phyloP scores from a whole-genome alignment of 352 stramenopile genomes.

The Phytophthora meadii region DNA sequence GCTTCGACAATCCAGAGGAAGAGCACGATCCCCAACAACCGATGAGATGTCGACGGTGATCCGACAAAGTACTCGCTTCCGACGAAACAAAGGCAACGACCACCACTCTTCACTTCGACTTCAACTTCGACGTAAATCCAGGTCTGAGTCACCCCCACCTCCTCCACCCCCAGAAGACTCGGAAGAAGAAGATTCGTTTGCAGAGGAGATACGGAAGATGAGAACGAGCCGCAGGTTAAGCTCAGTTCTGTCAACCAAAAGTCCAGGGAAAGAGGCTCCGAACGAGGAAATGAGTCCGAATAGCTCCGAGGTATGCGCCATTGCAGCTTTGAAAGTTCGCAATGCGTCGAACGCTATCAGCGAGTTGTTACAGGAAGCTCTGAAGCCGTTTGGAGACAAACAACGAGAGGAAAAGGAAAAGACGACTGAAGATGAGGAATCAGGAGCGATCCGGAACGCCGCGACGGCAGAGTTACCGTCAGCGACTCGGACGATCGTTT shows the following conservation, averaged over 20 bases:
- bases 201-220: slow-evolving; percentile 47
- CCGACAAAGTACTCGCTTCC: slow-evolving; percentile 46
- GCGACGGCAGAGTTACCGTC: slow-evolving; percentile 30
- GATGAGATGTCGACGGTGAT: slow-evolving; percentile 42
- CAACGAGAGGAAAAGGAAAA: slow-evolving; percentile 45
- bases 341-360: slow-evolving; percentile 53
- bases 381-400: slow-evolving; percentile 59
- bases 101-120: slow-evolving; percentile 16
- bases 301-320: slow-evolving; percentile 11
- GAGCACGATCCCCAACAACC: slow-evolving; percentile 29
- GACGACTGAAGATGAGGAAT: slow-evolving; percentile 14
- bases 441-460: slow-evolving; percentile 15
- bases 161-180: slow-evolving; percentile 22
- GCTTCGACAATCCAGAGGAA: neutral
- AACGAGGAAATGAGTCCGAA: slow-evolving; percentile 11
- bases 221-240: slow-evolving; percentile 24
- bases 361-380: slow-evolving; percentile 48
- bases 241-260: slow-evolving; percentile 9
- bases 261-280: slow-evolving; percentile 19
- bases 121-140: slow-evolving; percentile 7
- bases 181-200: slow-evolving; percentile 56
- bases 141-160: slow-evolving; percentile 21
- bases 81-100: slow-evolving; percentile 6
- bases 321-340: slow-evolving; percentile 32
- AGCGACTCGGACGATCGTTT: slow-evolving; percentile 50